phyloP scores from a whole-genome alignment of 768 basidiomycete genomes.

The Hortiboletus flavorubellus region DNA sequence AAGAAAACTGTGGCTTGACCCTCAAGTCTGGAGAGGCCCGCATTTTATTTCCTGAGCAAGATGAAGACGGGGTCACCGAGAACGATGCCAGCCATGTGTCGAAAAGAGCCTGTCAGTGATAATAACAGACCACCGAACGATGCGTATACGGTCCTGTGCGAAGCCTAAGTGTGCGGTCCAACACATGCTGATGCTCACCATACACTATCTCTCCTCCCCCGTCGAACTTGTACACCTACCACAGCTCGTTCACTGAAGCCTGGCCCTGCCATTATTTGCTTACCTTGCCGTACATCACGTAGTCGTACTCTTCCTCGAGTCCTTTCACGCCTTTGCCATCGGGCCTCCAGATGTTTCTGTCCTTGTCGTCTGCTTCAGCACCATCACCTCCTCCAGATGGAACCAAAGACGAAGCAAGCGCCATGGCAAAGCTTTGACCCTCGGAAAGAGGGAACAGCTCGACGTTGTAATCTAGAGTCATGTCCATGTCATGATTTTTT shows the following conservation, averaged over 20 bases:
- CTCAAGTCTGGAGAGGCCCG: not conserved
- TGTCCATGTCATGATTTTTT: conserved; percentile 87
- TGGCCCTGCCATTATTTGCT: not conserved
- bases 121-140: conserved; percentile 96
- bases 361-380: conserved; percentile 62
- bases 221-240: conserved; percentile 62
- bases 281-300: conserved; percentile 99
- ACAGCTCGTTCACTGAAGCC: conserved; percentile 9
- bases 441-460: conserved; percentile 78
- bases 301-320: conserved; percentile 94
- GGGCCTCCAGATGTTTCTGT: conserved; percentile 79
- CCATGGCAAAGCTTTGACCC: conserved; percentile 77
- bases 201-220: conserved; percentile 85
- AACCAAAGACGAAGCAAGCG: conserved; percentile 77
- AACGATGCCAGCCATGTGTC: conserved; percentile 89
- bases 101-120: conserved; percentile 88
- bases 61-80: conserved; percentile 77
- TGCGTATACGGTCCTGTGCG: conserved; percentile 82
- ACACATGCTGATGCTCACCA: not conserved
- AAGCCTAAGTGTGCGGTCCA: not conserved
- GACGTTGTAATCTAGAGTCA: conserved; percentile 91
- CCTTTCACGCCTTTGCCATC: conserved; percentile 78
- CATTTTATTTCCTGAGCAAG: conserved; percentile 68
- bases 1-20: not conserved
- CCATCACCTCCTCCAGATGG: conserved; percentile 52